Evolutionary conservation across 345 rosid genomes (phyloP).

Genomic region (Gossypioides kirkii): DNA sequence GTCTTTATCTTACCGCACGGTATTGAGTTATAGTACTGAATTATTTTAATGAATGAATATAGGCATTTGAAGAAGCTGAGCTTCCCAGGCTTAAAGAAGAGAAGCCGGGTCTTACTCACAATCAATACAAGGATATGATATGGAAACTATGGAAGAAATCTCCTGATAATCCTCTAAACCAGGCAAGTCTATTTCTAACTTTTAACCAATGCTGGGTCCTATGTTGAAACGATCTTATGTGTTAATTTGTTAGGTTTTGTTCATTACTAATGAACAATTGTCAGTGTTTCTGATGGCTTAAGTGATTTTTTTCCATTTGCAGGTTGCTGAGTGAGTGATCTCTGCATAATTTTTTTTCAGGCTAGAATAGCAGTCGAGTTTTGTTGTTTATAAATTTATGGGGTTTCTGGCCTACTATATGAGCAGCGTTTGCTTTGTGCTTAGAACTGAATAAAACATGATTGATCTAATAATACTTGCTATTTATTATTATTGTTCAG

Average conservation of each 20-base stretch:
- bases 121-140: slow-evolving; percentile 90
- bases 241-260: neutral
- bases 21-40: neutral
- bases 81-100: slow-evolving; percentile 86
- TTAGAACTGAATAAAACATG: slow-evolving; percentile 6
- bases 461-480: neutral
- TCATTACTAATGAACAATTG: neutral
- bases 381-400: neutral
- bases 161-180: slow-evolving; percentile 96
- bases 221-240: neutral
- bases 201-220: neutral
- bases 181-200: slow-evolving; percentile 34
- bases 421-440: slow-evolving; percentile 9
- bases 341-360: slow-evolving; percentile 2
- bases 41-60: slow-evolving; percentile 10
- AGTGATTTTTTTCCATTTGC: slow-evolving; percentile 20
- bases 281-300: neutral
- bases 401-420: neutral
- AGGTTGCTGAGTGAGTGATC: slow-evolving; percentile 52
- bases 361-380: slow-evolving; percentile 2
- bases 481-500: neutral
- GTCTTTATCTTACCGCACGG: neutral
- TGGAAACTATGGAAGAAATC: slow-evolving; percentile 99
- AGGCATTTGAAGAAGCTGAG: slow-evolving; percentile 97
- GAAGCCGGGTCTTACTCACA: slow-evolving; percentile 96